Evolutionary conservation across 177 flowering plant genomes (phyloP).

Genomic region (Vitis hybrid): DNA sequence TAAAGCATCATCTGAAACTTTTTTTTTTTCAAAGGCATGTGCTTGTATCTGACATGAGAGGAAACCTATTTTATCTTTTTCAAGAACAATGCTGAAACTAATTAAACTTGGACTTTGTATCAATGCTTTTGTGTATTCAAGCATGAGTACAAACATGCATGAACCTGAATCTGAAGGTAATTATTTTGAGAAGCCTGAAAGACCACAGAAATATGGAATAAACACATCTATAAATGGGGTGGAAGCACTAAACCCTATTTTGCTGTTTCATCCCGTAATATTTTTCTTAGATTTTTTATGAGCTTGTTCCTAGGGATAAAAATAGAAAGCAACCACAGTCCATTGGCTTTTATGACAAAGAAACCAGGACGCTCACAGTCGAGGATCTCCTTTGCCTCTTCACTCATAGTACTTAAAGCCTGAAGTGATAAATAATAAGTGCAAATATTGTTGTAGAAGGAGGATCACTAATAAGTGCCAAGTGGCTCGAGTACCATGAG

Average conservation of each 20-base stretch:
- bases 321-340: slow-evolving; percentile 38
- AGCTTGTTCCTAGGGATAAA: slow-evolving; percentile 57
- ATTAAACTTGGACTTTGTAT: too few species aligned
- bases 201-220: slow-evolving; percentile 27
- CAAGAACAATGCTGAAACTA: too few species aligned
- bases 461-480: not conserved
- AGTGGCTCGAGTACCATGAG: too few species aligned
- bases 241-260: slow-evolving; percentile 46
- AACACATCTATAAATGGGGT: slow-evolving; percentile 48
- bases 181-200: slow-evolving; percentile 41
- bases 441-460: too few species aligned
- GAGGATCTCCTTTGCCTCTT: slow-evolving; percentile 30
- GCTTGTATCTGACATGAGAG: too few species aligned
- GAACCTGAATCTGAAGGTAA: slow-evolving; percentile 62
- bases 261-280: slow-evolving; percentile 38
- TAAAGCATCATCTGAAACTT: too few species aligned
- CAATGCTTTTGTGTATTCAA: too few species aligned
- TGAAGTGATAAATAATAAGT: slow-evolving; percentile 2
- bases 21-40: too few species aligned
- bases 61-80: too few species aligned
- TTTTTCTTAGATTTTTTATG: slow-evolving; percentile 28
- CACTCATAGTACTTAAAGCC: slow-evolving; percentile 40
- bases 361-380: slow-evolving; percentile 18
- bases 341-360: slow-evolving; percentile 17
- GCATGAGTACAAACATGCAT: too few species aligned